Percentiles rank a stretch among this genome's conserved stretches.
Evolutionary conservation across 2,329 filamentous ascomycete species (phyloP).

Genomic region (Graphilbum fragrans): DNA sequence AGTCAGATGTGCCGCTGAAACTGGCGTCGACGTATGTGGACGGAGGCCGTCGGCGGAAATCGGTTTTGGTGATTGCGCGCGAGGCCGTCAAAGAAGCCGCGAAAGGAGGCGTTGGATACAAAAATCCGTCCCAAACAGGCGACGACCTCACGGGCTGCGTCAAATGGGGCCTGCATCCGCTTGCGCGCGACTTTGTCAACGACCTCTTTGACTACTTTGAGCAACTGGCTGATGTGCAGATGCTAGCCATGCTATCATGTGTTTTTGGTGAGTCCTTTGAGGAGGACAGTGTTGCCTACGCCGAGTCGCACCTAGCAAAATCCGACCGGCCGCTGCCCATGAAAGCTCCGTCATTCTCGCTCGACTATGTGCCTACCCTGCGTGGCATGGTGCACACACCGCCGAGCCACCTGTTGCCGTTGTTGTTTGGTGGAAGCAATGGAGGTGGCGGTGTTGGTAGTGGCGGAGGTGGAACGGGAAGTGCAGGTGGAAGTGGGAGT

Average conservation of each 20-base stretch:
- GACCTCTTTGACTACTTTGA: constrained; percentile 55
- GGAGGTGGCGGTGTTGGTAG: neutral
- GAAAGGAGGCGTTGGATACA: neutral
- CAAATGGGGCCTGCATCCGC: constrained; percentile 55
- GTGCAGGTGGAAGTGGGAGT: neutral
- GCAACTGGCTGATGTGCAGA: constrained; percentile 50
- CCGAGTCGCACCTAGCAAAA: constrained; percentile 42
- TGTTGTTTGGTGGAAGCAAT: neutral
- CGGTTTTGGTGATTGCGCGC: constrained; percentile 57
- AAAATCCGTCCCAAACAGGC: neutral
- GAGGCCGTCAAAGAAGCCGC: constrained; percentile 33
- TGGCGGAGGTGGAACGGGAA: neutral
- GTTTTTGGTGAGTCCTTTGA: constrained; percentile 51
- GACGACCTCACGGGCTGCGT: constrained; percentile 41
- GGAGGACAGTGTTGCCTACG: constrained; percentile 47
- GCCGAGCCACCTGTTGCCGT: neutral
- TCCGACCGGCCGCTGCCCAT: constrained; percentile 51
- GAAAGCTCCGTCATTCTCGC: constrained; percentile 53
- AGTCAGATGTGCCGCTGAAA: constrained; percentile 62
- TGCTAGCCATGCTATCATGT: constrained; percentile 61
- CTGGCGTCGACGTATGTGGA: constrained; percentile 32
- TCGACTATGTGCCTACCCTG: constrained; percentile 51
- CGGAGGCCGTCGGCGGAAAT: constrained; percentile 34
- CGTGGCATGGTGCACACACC: neutral
- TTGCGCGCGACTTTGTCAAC: constrained; percentile 48